phyloP scores from a whole-genome alignment of 805 yeast genomes.

The Candida michaelii region DNA sequence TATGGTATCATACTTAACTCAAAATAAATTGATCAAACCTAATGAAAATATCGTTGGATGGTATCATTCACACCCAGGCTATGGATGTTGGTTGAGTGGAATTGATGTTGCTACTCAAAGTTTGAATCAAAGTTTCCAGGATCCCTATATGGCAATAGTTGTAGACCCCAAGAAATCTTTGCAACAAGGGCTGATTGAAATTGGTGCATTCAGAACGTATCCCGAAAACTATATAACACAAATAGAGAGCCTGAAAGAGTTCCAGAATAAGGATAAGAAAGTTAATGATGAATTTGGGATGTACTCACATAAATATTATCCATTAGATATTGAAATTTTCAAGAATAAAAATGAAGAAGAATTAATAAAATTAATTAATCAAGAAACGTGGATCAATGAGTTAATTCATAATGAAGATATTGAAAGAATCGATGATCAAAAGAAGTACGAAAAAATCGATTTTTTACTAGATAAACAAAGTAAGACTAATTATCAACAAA shows the following conservation, averaged over 20 bases:
- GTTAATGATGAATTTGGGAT: constrained; percentile 59
- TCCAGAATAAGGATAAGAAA: constrained; percentile 1
- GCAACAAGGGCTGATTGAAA: constrained; percentile 65
- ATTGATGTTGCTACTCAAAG: constrained; percentile 90
- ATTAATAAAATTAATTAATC: constrained; percentile 13
- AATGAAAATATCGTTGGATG: constrained; percentile 85
- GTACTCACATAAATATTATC: constrained; percentile 68
- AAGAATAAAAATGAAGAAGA: constrained; percentile 33
- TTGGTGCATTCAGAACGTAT: constrained; percentile 86
- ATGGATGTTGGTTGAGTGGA: constrained; percentile 94
- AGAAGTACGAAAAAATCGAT: constrained; percentile 3
- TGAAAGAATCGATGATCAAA: constrained; percentile 7
- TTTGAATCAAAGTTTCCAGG: constrained; percentile 84
- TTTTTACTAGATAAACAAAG: not conserved
- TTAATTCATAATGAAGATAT: constrained; percentile 10
- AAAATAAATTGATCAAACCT: constrained; percentile 36
- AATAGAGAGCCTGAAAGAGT: constrained; percentile 3
- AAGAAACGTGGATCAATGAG: constrained; percentile 18
- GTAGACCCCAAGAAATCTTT: constrained; percentile 77
- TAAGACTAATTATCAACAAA: not conserved
- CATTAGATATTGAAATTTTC: constrained; percentile 62
- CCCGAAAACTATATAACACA: constrained; percentile 31
- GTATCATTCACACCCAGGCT: constrained; percentile 97
- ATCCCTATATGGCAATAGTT: constrained; percentile 87
- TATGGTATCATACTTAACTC: constrained; percentile 80